Evolutionary conservation across 192 early-diverging fungal species (phyloP).

Genomic region (Chytriomyces sp.): DNA sequence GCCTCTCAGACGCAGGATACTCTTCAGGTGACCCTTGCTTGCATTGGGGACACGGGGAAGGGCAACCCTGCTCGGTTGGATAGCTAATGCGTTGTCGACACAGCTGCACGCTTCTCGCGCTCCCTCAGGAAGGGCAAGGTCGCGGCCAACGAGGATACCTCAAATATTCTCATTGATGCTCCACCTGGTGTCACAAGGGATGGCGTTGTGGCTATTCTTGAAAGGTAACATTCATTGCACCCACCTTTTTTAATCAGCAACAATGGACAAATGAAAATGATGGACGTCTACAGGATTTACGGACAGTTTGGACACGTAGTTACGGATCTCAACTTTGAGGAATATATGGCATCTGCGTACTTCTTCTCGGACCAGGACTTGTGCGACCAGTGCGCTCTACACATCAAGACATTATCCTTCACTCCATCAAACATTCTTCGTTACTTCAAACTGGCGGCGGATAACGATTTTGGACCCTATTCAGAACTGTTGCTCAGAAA

Average conservation of each 20-base stretch:
- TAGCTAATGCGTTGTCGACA: not conserved
- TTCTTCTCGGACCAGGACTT: constrained; percentile 7
- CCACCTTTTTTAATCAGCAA: no score
- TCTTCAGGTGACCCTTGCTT: not conserved
- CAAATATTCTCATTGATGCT: not conserved
- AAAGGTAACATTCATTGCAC: not conserved
- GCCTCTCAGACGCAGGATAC: not conserved
- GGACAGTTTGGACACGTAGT: constrained; percentile 13
- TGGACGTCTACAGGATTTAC: not conserved
- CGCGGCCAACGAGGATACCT: not conserved
- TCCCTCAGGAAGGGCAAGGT: not conserved
- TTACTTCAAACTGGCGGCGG: not conserved
- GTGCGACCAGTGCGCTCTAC: constrained; percentile 7
- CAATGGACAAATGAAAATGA: not conserved
- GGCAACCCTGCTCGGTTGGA: not conserved
- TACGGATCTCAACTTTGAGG: not conserved
- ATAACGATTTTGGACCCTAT: constrained; percentile 15
- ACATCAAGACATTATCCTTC: not conserved
- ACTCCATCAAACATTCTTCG: not conserved
- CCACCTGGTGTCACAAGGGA: not conserved
- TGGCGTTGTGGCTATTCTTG: not conserved
- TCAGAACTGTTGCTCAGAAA: constrained; percentile 13
- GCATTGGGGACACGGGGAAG: not conserved
- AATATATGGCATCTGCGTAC: not conserved
- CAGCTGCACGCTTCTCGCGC: not conserved